Evolutionary conservation across 2,329 filamentous ascomycete species (phyloP).

Genomic region (Hymenoscyphus fructigenus): DNA sequence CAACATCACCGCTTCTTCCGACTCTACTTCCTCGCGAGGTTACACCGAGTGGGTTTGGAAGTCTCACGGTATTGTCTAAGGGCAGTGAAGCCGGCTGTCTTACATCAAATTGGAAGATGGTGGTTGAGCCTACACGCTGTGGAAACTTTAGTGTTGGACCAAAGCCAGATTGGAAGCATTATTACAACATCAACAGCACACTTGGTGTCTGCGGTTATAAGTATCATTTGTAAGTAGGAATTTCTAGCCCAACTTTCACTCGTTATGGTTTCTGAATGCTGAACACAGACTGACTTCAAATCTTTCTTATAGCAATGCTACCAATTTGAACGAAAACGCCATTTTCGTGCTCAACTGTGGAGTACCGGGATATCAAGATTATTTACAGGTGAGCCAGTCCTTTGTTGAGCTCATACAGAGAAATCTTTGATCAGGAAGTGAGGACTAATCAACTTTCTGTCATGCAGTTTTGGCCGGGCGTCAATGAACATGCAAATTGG

Average conservation of each 20-base stretch:
- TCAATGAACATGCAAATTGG: neutral
- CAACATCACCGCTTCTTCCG: neutral
- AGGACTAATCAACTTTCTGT: neutral
- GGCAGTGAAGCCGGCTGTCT: neutral
- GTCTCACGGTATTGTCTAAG: neutral
- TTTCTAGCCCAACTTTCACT: no score
- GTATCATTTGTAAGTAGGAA: neutral
- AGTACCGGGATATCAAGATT: no score
- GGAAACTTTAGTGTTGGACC: neutral
- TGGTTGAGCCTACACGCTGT: neutral
- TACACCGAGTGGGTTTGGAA: neutral
- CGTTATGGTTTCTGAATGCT: no score
- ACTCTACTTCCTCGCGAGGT: neutral
- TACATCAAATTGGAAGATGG: neutral
- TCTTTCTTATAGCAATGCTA: no score
- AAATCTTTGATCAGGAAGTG: neutral
- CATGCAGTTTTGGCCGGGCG: neutral
- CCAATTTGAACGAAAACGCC: no score
- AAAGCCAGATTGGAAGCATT: neutral
- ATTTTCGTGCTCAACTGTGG: no score
- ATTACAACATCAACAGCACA: neutral
- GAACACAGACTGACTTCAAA: no score
- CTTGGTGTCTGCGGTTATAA: neutral
- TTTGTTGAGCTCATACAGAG: no score
- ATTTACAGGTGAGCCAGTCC: no score